Conservation (phyloP, 2,329 filamentous ascomycete genomes). For the Daldinia sp. region DNA sequence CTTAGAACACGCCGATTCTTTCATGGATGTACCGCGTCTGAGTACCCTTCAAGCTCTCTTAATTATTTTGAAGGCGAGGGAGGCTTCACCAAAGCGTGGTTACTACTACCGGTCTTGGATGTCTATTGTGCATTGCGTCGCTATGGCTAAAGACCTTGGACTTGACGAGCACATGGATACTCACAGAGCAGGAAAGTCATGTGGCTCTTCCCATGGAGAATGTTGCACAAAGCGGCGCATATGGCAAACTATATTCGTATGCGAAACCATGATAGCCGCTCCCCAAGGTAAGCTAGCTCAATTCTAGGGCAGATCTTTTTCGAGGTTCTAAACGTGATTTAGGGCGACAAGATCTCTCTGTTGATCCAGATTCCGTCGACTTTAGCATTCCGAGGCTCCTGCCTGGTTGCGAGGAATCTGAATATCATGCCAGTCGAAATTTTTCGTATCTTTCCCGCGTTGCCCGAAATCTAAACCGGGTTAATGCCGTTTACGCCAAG, state of each 20-base stretch:
- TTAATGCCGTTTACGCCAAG: slow-evolving; percentile 78
- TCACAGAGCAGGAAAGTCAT: slow-evolving; percentile 76
- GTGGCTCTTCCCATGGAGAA: slow-evolving; percentile 74
- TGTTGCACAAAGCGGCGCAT: slow-evolving; percentile 86
- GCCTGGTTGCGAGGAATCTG: slow-evolving; percentile 74
- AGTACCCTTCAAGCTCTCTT: slow-evolving; percentile 92
- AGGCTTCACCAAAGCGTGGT: slow-evolving; percentile 89
- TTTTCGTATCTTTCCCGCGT: slow-evolving; percentile 83
- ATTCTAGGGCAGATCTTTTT: not conserved
- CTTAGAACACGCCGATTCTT: slow-evolving; percentile 86
- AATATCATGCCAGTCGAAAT: slow-evolving; percentile 81
- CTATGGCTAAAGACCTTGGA: slow-evolving; percentile 92
- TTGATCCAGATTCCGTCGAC: slow-evolving; percentile 79
- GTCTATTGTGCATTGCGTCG: slow-evolving; percentile 87
- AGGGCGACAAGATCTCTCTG: slow-evolving; percentile 82
- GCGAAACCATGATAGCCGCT: slow-evolving; percentile 91
- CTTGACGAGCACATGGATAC: slow-evolving; percentile 85
- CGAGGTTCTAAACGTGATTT: slow-evolving; percentile 26
- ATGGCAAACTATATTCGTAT: slow-evolving; percentile 87
- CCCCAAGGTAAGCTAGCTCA: slow-evolving; percentile 75
- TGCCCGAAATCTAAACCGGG: slow-evolving; percentile 78
- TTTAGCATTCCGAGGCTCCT: slow-evolving; percentile 70
- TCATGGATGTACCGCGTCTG: slow-evolving; percentile 88
- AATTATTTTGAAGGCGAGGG: slow-evolving; percentile 87
- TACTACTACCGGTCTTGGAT: slow-evolving; percentile 99